These are phyloP conservation scores for Fraxinus xanthoxyloides DNA, from an alignment of 305 asterid species.

Conservation along the genomic window DNA sequence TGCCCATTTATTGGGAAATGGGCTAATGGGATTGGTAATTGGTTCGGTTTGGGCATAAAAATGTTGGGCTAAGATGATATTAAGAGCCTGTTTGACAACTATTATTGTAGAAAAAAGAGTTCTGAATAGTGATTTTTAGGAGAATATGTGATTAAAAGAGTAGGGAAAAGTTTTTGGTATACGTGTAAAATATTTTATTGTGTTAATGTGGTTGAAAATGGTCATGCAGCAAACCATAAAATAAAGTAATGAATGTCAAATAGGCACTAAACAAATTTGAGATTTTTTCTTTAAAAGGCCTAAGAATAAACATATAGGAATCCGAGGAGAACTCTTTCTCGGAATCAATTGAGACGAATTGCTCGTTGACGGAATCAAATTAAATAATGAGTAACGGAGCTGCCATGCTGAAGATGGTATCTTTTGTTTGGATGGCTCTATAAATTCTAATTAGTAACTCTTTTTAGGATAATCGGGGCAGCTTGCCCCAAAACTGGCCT, in stretches of 20 bases:
- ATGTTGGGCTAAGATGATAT: neutral
- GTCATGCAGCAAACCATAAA: too few species aligned
- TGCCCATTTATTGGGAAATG: neutral
- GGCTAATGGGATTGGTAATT: neutral
- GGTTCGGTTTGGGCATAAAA: neutral
- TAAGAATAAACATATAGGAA: neutral
- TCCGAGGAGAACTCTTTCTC: neutral
- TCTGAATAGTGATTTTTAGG: too few species aligned
- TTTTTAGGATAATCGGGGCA: neutral
- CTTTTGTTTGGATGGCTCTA: neutral
- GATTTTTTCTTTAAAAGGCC: neutral
- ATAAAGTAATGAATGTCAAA: too few species aligned
- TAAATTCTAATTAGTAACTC: neutral
- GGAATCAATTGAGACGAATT: neutral
- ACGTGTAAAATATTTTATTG: too few species aligned
- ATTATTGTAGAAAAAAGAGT: too few species aligned
- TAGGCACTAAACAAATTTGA: neutral
- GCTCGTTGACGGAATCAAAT: neutral
- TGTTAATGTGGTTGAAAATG: too few species aligned
- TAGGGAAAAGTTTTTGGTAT: too few species aligned
- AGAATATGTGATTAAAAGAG: too few species aligned
- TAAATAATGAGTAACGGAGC: neutral
- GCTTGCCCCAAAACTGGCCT: too few species aligned
- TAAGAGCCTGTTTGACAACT: too few species aligned
- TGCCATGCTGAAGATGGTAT: neutral